Percentiles rank a stretch among this genome's conserved stretches.
Evolutionary conservation across 73 alveolate genomes (phyloP).

Genomic region (Paramecium caudatum): DNA sequence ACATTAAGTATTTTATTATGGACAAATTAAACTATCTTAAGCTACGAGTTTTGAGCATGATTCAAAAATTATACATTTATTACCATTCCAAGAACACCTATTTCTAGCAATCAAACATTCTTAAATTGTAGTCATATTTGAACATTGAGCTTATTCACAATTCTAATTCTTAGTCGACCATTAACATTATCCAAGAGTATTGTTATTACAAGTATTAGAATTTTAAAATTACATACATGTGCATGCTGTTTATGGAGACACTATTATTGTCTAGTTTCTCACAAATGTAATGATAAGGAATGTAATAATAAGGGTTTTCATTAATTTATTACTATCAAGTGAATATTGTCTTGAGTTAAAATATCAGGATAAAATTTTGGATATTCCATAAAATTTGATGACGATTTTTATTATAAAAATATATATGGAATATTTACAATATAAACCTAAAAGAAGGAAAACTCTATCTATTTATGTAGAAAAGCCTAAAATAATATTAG

Average conservation of each 20-base stretch:
- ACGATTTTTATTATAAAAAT: too few species aligned
- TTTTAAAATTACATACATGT: background rate
- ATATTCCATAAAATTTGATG: too few species aligned
- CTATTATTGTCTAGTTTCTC: too few species aligned
- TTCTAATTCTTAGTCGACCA: background rate
- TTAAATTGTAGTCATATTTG: background rate
- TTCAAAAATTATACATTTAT: background rate
- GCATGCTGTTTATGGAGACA: constrained; percentile 23
- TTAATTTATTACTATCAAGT: too few species aligned
- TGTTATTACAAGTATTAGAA: background rate
- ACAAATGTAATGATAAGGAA: too few species aligned
- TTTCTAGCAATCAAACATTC: background rate
- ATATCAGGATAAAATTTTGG: too few species aligned
- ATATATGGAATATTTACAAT: too few species aligned
- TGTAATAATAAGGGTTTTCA: too few species aligned
- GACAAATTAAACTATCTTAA: background rate
- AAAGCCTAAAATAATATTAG: too few species aligned
- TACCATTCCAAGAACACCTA: constrained; percentile 5
- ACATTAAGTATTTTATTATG: background rate
- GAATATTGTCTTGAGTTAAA: too few species aligned
- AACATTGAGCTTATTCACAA: background rate
- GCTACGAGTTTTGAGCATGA: background rate
- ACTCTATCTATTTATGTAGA: too few species aligned
- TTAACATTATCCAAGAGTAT: constrained; percentile 8
- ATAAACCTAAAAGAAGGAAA: too few species aligned